phyloP scores from a whole-genome alignment of 768 basidiomycete species.

The Hysterangium stoloniferum region DNA sequence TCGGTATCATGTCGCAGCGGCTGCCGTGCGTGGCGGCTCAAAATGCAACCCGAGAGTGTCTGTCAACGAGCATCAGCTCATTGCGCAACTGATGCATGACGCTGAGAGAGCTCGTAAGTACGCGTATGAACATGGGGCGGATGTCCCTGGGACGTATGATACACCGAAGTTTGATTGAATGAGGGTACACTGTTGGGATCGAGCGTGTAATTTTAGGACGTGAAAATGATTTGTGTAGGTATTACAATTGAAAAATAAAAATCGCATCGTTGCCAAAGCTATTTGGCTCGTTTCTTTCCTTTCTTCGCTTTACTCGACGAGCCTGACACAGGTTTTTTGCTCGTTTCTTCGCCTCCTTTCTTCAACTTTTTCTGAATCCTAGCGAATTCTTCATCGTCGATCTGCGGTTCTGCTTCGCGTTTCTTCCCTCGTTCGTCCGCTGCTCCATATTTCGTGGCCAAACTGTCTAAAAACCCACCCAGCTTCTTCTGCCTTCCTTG shows the following conservation, averaged over 20 bases:
- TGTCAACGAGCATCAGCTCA: conserved; percentile 48
- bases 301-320: not conserved
- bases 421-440: conserved; percentile 41
- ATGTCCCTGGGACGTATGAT: conserved; percentile 21
- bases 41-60: conserved; percentile 45
- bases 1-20: conserved; percentile 55
- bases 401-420: conserved; percentile 46
- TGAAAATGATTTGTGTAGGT: no score
- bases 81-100: conserved; percentile 52
- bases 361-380: conserved; percentile 50
- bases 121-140: conserved; percentile 50
- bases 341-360: not conserved
- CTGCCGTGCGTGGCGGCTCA: conserved; percentile 52
- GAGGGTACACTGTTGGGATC: no score
- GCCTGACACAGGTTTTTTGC: no score
- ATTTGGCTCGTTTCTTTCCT: not conserved
- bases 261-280: not conserved
- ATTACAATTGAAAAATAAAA: no score
- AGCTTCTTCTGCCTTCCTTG: conserved; percentile 64
- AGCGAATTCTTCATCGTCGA: conserved; percentile 59
- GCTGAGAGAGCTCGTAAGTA: conserved; percentile 55
- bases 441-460: conserved; percentile 63
- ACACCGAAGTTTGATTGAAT: conserved; percentile 3
- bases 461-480: conserved; percentile 64
- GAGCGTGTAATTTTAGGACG: no score